These are phyloP conservation scores for Pontederia paniculata DNA, from an alignment of 176 grass and related monocot species.

Conservation along the genomic window DNA sequence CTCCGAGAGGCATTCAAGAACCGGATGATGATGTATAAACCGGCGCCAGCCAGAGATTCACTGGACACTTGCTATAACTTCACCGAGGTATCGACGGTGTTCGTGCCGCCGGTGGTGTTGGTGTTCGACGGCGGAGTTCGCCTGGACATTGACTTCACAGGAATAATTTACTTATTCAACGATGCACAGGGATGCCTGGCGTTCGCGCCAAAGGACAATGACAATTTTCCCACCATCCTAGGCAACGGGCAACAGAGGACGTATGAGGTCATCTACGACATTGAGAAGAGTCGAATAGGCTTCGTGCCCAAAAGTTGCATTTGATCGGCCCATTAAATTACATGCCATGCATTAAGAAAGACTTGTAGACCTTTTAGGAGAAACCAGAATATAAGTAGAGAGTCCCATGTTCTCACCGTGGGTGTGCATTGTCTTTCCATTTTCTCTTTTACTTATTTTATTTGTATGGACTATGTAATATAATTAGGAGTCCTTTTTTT, in stretches of 20 bases:
- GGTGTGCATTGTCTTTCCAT: no score
- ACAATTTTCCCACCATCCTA: slow-evolving; percentile 1
- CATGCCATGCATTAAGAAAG: no score
- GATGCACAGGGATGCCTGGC: slow-evolving; percentile 20
- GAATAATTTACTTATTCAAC: background rate
- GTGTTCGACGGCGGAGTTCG: background rate
- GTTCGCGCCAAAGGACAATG: background rate
- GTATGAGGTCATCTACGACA: slow-evolving; percentile 32
- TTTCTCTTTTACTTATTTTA: no score
- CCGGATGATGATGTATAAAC: background rate
- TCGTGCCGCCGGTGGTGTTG: background rate
- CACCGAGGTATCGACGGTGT: background rate
- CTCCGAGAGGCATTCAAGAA: background rate
- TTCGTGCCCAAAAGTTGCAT: slow-evolving; percentile 23
- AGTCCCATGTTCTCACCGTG: no score
- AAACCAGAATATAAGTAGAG: no score
- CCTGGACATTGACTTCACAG: background rate
- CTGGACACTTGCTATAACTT: slow-evolving; percentile 13
- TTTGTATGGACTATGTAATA: no score
- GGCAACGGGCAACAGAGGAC: slow-evolving; percentile 40
- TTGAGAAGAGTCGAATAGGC: slow-evolving; percentile 9
- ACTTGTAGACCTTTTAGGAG: no score
- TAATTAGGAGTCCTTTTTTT: no score
- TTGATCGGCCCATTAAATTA: no score
- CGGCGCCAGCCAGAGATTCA: background rate